These are phyloP conservation scores for Ustilago cynodontis DNA, from an alignment of 1,284 basidiomycete species.

Conservation along the genomic window DNA sequence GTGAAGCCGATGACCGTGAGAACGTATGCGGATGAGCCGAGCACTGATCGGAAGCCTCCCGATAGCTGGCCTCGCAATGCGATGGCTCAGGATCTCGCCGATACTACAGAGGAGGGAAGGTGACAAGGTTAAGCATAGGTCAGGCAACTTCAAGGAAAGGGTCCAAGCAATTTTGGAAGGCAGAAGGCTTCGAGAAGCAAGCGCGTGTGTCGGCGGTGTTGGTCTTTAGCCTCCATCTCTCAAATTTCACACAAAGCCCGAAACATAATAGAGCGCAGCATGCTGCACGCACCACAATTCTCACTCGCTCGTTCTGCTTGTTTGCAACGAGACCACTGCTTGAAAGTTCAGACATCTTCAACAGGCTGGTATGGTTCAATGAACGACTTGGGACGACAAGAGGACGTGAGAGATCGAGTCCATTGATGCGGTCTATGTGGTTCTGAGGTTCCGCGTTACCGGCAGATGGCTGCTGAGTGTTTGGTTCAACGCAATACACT, in stretches of 20 bases:
- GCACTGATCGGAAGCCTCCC: not conserved
- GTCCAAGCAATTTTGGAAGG: conserved; percentile 8
- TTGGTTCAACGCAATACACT: not conserved
- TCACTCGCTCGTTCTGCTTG: not conserved
- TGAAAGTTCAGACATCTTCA: too few species aligned
- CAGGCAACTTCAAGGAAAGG: not conserved
- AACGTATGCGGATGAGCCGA: conserved; percentile 2
- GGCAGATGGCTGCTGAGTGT: not conserved
- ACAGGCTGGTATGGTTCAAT: too few species aligned
- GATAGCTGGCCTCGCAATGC: not conserved
- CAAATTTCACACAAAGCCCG: conserved; percentile 2
- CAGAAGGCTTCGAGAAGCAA: not conserved
- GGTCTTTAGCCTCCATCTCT: conserved; percentile 8
- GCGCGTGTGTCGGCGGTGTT: conserved; percentile 6
- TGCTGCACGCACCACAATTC: not conserved
- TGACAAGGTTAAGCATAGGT: not conserved
- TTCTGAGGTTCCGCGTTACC: not conserved
- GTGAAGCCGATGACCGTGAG: conserved; percentile 3
- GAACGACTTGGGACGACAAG: too few species aligned
- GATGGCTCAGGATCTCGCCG: not conserved
- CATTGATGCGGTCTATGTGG: not conserved
- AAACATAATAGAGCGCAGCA: not conserved
- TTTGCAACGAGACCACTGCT: not conserved
- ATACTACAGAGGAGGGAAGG: too few species aligned
- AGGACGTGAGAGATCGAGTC: not conserved